These are phyloP conservation scores for Laguncularia racemosa DNA, from an alignment of 345 rosid genomes.

Conservation along the genomic window DNA sequence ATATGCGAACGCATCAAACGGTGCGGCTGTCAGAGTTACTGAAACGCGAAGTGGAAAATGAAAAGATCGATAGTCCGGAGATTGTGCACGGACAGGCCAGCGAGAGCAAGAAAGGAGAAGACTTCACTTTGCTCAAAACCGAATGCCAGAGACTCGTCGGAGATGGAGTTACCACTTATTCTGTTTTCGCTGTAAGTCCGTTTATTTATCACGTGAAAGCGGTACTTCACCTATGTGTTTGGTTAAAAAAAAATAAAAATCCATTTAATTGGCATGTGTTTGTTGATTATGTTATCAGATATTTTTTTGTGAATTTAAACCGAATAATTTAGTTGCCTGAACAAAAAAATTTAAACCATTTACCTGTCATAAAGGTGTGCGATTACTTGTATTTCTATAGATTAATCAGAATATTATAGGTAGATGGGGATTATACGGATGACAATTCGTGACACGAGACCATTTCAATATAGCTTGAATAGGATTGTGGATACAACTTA, in stretches of 20 bases:
- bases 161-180: conserved; percentile 73
- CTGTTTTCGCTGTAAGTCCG: conserved; percentile 72
- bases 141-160: conserved; percentile 77
- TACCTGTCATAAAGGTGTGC: no score
- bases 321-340: no score
- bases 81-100: conserved; percentile 68
- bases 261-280: no score
- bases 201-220: background rate
- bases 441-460: no score
- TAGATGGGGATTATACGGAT: no score
- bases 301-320: background rate
- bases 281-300: background rate
- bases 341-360: no score
- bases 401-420: no score
- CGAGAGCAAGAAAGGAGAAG: conserved; percentile 98
- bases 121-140: conserved; percentile 62
- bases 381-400: no score
- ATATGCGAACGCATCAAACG: conserved; percentile 65
- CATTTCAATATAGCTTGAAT: no score
- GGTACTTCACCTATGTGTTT: no score
- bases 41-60: conserved; percentile 84
- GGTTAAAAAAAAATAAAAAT: no score
- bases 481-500: no score
- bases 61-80: conserved; percentile 75
- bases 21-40: conserved; percentile 81